phyloP scores from a whole-genome alignment of 2,329 filamentous ascomycete species.

The Periconia sp. region DNA sequence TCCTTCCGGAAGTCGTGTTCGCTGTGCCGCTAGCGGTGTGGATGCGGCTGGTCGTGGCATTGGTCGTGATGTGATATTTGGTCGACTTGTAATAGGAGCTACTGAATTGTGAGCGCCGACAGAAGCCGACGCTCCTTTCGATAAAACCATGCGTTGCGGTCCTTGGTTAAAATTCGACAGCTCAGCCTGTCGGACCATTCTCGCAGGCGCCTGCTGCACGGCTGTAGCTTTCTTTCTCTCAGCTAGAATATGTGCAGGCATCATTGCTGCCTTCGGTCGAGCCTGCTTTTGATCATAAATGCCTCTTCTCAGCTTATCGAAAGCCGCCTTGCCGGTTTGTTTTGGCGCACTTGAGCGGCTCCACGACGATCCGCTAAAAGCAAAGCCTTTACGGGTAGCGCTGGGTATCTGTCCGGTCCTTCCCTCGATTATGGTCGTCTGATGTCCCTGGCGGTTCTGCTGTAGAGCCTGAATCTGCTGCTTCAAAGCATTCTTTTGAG shows the following conservation, averaged over 20 bases:
- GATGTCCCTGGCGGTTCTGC: slow-evolving; percentile 30
- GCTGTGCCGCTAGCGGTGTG: slow-evolving; percentile 11
- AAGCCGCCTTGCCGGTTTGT: slow-evolving; percentile 38
- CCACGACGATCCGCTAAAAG: slow-evolving; percentile 21
- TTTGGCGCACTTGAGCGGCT: slow-evolving; percentile 28
- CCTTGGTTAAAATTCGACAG: slow-evolving; percentile 12
- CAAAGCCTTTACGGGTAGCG: slow-evolving; percentile 11
- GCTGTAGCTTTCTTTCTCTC: slow-evolving; percentile 16
- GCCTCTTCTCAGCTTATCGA: slow-evolving; percentile 37
- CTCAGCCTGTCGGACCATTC: slow-evolving; percentile 35
- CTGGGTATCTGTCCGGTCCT: slow-evolving; percentile 25
- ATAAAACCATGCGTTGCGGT: slow-evolving; percentile 26
- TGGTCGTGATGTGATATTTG: slow-evolving; percentile 26
- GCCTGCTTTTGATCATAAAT: slow-evolving; percentile 38
- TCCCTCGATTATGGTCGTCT: slow-evolving; percentile 34
- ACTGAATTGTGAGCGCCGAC: slow-evolving; percentile 11
- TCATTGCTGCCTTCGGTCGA: slow-evolving; percentile 29
- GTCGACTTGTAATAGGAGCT: slow-evolving; percentile 10
- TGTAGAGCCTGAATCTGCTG: slow-evolving; percentile 35
- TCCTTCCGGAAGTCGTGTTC: slow-evolving; percentile 29
- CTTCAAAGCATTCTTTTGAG: slow-evolving; percentile 34
- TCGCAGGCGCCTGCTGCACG: slow-evolving; percentile 30
- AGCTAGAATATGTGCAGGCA: slow-evolving; percentile 31
- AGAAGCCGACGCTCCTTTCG: slow-evolving; percentile 29
- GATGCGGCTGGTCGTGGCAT: slow-evolving; percentile 13